Percentiles rank a stretch among this genome's conserved stretches.
phyloP scores from a whole-genome alignment of 75 land plant species.

The Azolla pinnata region DNA sequence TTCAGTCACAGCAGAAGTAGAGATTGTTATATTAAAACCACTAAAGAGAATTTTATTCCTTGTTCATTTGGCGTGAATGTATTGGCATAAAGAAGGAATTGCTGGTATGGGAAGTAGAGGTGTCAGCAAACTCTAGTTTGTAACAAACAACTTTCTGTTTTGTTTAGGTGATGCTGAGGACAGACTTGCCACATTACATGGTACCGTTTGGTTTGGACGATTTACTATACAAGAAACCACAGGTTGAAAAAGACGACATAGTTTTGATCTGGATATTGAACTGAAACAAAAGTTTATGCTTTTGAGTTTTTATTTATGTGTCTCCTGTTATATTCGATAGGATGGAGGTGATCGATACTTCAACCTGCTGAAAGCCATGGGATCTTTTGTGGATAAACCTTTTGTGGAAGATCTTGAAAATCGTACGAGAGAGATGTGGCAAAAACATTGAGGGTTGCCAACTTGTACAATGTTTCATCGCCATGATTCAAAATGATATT shows the following conservation, averaged over 20 bases:
- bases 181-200: constrained; percentile 58
- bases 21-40: neutral
- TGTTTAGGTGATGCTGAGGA: constrained; percentile 54
- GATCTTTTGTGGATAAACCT: neutral
- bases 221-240: constrained; percentile 38
- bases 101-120: neutral
- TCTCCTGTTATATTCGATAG: neutral
- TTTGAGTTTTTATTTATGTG: neutral
- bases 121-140: neutral
- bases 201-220: constrained; percentile 48
- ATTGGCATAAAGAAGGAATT: neutral
- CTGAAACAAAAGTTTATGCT: neutral
- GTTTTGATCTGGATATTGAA: neutral
- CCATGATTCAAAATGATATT: neutral
- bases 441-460: neutral
- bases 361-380: constrained; percentile 9
- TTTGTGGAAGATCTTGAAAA: neutral
- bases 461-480: too few relatives aligned
- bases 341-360: constrained; percentile 4
- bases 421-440: constrained; percentile 1
- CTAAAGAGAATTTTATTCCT: neutral
- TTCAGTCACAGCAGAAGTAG: too few relatives aligned
- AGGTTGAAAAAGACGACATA: constrained; percentile 28
- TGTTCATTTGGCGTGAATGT: neutral
- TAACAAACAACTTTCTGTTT: neutral